phyloP scores from a whole-genome alignment of 306 rosid species.

The Mucuna pruriens region DNA sequence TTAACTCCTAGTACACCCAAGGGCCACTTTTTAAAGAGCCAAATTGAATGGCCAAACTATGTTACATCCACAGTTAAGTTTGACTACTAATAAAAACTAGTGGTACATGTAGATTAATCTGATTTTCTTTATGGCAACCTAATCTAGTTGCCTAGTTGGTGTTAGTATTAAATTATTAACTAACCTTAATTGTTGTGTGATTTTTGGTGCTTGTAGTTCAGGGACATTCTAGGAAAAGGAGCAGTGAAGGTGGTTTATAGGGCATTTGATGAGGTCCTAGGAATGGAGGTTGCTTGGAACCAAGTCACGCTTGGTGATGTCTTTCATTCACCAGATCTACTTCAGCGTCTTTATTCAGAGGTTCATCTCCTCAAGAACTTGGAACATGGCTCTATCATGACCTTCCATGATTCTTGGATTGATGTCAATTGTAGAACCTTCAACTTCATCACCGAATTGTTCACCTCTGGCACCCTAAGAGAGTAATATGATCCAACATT shows the following conservation, averaged over 20 bases:
- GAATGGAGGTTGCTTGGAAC: slow-evolving; percentile 96
- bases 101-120: not conserved
- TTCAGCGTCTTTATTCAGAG: slow-evolving; percentile 82
- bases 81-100: slow-evolving; percentile 26
- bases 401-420: slow-evolving; percentile 73
- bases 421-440: slow-evolving; percentile 65
- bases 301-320: slow-evolving; percentile 75
- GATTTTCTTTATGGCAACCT: not conserved
- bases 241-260: slow-evolving; percentile 85
- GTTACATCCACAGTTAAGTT: not conserved
- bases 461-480: slow-evolving; percentile 95
- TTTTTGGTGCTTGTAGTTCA: slow-evolving; percentile 56
- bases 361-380: slow-evolving; percentile 90
- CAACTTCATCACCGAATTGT: slow-evolving; percentile 95
- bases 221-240: slow-evolving; percentile 87
- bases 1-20: slow-evolving; percentile 33
- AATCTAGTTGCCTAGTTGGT: slow-evolving; percentile 13
- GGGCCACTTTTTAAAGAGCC: slow-evolving; percentile 10
- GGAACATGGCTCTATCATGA: slow-evolving; percentile 71
- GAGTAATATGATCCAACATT: slow-evolving; percentile 55
- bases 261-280: slow-evolving; percentile 80
- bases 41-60: slow-evolving; percentile 6
- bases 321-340: slow-evolving; percentile 71
- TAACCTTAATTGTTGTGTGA: slow-evolving; percentile 10
- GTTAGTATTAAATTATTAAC: not conserved